Evolutionary conservation across 352 stramenopile species (phyloP), one percentile per base, ranked within the genome.

Genomic region (Blastocystis hominis): DNA sequence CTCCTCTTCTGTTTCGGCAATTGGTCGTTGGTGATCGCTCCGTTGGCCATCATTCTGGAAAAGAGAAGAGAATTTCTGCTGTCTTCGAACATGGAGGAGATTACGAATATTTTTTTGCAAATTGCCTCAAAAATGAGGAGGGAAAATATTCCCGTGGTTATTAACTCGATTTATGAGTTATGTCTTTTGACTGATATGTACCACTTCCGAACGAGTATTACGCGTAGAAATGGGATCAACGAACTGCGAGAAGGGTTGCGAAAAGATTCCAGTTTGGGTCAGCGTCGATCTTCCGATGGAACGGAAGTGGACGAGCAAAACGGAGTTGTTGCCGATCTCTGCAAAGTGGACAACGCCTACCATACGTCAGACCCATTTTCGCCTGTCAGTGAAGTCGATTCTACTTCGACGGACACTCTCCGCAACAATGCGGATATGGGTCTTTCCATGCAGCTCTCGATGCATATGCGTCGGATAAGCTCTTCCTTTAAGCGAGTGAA

Each of bases 401-500:
- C n/a, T n/a, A n/a, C n/a, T 55, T 55, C 47, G 47, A 55, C 47
- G 24, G 24, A 2, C 3, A 10, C 42, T 15, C 30, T 62, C 17
- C 17, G 1, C 2, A 24, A 55, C 1, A 61, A 20, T 7, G 42
- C 10, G 1, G 42, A 50, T 17, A 30, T 34, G 38, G 3, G 36
- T 24, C 5, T 76, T 56, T 76, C 64, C 40, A 7, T 34, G 24
- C n/a, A 76, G 42, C 13, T 76, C 34, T 76, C 66, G 42, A 47
- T 59, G n/a, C 68, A 78, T 38, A 61, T 78, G 68, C 46, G 24
- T 10, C 6, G 40, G 15, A 13, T 78, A 10, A 59, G 36, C 13
- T 36, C 42, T 20, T 56, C 36, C 53, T 59, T 78, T 4, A 78
- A 61, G 68, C 68, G 68, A 59, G 68, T 78, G 42, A 78, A 36